Percentiles rank a stretch among this genome's conserved stretches.
Evolutionary conservation across 306 rosid species (phyloP).

Genomic region (Acacia melanoxylon): DNA sequence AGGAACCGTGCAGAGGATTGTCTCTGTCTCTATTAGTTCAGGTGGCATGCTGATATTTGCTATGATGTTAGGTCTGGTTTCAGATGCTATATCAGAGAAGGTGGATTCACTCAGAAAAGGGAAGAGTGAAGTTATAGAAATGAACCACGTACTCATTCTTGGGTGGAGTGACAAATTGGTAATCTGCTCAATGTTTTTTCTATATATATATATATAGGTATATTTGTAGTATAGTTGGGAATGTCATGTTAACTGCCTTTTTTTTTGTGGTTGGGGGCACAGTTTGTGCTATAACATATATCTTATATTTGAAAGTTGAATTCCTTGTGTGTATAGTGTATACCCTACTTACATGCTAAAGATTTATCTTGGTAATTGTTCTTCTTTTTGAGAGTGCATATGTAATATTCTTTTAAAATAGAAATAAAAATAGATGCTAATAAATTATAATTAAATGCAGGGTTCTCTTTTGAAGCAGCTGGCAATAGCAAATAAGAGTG

Average conservation of each 20-base stretch:
- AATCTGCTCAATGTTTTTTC: constrained; percentile 31
- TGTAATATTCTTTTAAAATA: constrained; percentile 22
- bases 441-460: constrained; percentile 43
- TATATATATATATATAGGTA: background rate
- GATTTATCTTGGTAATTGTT: background rate
- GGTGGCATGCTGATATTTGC: constrained; percentile 99
- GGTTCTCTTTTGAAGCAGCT: constrained; percentile 97
- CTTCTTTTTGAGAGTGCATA: constrained; percentile 4
- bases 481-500: constrained; percentile 91
- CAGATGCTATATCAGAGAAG: constrained; percentile 97
- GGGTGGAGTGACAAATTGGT: constrained; percentile 99
- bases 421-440: constrained; percentile 23
- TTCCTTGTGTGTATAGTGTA: constrained; percentile 15
- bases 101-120: constrained; percentile 97
- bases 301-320: background rate
- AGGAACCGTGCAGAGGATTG: constrained; percentile 95
- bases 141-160: constrained; percentile 90
- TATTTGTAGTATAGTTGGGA: background rate
- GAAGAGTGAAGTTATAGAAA: constrained; percentile 96
- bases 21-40: constrained; percentile 92
- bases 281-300: background rate
- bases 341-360: background rate
- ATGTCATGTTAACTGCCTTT: constrained; percentile 19
- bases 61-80: constrained; percentile 97
- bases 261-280: background rate